These are phyloP conservation scores for Annulohypoxylon truncatum DNA, from an alignment of 2,329 filamentous ascomycete genomes.

Conservation along the genomic window DNA sequence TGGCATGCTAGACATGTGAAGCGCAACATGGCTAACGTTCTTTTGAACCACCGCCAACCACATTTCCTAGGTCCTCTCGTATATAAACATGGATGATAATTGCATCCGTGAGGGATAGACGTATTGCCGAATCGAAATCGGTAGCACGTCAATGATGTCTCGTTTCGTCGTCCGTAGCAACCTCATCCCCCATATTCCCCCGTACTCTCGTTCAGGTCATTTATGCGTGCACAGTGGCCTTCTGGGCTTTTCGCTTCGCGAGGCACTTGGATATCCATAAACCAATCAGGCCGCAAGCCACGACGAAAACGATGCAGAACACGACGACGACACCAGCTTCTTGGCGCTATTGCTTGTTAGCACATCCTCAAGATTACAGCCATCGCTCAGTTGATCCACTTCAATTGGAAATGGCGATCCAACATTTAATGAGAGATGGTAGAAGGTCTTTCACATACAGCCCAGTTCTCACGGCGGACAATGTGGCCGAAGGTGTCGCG, in stretches of 20 bases:
- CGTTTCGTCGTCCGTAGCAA: constrained; percentile 35
- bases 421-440: not conserved
- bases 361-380: not conserved
- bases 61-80: constrained; percentile 22
- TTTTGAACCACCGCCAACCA: constrained; percentile 24
- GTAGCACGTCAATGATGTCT: constrained; percentile 39
- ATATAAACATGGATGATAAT: constrained; percentile 39
- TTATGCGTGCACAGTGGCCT: constrained; percentile 43
- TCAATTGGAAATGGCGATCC: not conserved
- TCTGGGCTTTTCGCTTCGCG: constrained; percentile 47
- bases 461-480: constrained; percentile 50
- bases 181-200: constrained; percentile 20
- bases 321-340: constrained; percentile 52
- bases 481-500: constrained; percentile 49
- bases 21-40: constrained; percentile 34
- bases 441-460: constrained; percentile 30
- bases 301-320: constrained; percentile 52
- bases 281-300: constrained; percentile 47
- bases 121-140: constrained; percentile 40
- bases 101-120: constrained; percentile 31
- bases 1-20: constrained; percentile 37
- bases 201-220: constrained; percentile 23
- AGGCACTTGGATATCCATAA: constrained; percentile 49
- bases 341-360: constrained; percentile 44
- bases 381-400: not conserved